phyloP scores from a whole-genome alignment of 257 asterid species.

The Striga asiatica region DNA sequence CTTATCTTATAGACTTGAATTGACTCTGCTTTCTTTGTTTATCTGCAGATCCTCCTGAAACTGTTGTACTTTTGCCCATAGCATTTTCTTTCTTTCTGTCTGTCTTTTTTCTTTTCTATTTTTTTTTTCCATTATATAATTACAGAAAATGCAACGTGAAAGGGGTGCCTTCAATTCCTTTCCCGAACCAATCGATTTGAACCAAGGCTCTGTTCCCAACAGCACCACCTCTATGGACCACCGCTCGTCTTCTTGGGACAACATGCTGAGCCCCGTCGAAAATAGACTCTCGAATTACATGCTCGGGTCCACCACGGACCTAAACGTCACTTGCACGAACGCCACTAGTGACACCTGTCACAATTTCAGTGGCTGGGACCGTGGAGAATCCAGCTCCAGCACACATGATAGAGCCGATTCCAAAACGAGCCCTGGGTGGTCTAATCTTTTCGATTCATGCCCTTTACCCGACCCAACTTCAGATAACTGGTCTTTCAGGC shows the following conservation, averaged over 20 bases:
- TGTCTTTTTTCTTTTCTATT: too few relatives aligned
- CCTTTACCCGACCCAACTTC: slow-evolving; percentile 29
- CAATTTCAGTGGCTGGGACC: slow-evolving; percentile 46
- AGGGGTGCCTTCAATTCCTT: slow-evolving; percentile 54
- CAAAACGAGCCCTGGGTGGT: slow-evolving; percentile 40
- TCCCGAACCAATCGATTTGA: slow-evolving; percentile 66
- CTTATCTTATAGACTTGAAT: background rate
- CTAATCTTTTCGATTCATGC: slow-evolving; percentile 30
- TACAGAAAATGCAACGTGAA: slow-evolving; percentile 56
- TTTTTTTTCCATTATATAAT: background rate
- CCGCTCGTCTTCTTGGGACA: slow-evolving; percentile 35
- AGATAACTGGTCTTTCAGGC: slow-evolving; percentile 43
- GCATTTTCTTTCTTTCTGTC: background rate
- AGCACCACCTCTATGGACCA: slow-evolving; percentile 43
- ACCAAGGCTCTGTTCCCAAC: slow-evolving; percentile 57
- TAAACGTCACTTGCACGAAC: slow-evolving; percentile 20
- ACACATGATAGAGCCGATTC: slow-evolving; percentile 28
- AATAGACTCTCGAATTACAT: slow-evolving; percentile 34
- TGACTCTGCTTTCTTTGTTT: background rate
- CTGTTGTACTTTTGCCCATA: background rate
- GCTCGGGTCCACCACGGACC: slow-evolving; percentile 31
- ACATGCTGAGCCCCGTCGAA: slow-evolving; percentile 53
- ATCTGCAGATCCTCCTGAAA: background rate
- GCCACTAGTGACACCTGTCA: slow-evolving; percentile 21
- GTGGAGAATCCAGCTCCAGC: slow-evolving; percentile 70